phyloP scores from a whole-genome alignment of 2,329 filamentous ascomycete genomes.

The Graphiopsis chlorocephala region DNA sequence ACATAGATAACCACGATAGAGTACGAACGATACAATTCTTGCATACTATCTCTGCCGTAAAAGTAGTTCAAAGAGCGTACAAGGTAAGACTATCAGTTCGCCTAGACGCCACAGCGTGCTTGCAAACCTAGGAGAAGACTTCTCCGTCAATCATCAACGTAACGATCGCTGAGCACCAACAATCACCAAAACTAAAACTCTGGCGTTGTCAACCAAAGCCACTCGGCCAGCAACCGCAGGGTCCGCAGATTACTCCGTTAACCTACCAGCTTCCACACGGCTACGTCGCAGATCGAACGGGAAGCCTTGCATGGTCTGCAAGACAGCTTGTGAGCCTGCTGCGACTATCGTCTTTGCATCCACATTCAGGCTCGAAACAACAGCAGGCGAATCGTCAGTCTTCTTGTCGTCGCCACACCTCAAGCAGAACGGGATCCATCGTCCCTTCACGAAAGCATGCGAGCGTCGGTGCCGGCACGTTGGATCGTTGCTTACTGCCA shows the following conservation, averaged over 20 bases:
- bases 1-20: background rate
- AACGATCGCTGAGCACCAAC: too few species aligned
- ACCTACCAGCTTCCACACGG: background rate
- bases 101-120: background rate
- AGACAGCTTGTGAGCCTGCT: background rate
- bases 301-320: slow-evolving; percentile 2
- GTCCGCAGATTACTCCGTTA: background rate
- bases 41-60: background rate
- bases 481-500: background rate
- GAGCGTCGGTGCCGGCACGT: background rate
- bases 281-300: slow-evolving; percentile 5
- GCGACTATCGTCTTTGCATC: background rate
- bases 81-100: background rate
- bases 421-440: background rate
- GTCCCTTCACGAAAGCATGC: background rate
- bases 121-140: background rate
- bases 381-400: background rate
- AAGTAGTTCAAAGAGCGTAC: background rate
- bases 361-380: background rate
- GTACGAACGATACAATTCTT: background rate
- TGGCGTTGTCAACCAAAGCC: background rate
- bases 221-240: too few species aligned
- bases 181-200: background rate
- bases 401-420: background rate
- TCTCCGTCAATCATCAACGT: background rate